Evolutionary conservation across 345 rosid genomes (phyloP).

Genomic region (Moringa oleifera): DNA sequence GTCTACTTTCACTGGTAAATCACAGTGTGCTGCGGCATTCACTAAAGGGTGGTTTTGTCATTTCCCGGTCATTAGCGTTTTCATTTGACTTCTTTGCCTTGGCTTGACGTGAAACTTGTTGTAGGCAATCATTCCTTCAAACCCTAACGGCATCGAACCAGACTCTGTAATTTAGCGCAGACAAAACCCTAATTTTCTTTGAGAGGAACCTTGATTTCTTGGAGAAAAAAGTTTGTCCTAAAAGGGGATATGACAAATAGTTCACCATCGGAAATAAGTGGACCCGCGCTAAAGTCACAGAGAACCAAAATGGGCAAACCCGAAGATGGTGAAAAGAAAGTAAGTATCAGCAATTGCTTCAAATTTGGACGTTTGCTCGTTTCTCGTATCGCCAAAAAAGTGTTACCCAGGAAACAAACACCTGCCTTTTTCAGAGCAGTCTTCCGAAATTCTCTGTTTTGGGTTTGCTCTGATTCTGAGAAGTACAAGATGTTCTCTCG

Average conservation of each 20-base stretch:
- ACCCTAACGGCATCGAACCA: background rate
- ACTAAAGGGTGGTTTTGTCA: too few species aligned
- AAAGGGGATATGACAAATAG: conserved; percentile 23
- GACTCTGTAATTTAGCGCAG: background rate
- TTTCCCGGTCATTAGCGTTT: too few species aligned
- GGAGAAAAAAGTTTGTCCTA: conserved; percentile 4
- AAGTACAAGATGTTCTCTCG: background rate
- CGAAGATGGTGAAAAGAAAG: conserved; percentile 47
- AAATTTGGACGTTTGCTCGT: conserved; percentile 10
- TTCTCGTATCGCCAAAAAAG: conserved; percentile 5
- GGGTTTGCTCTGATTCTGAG: background rate
- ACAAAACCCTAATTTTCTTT: conserved; percentile 15
- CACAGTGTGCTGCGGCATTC: too few species aligned
- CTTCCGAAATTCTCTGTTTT: conserved; percentile 4
- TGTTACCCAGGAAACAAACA: background rate
- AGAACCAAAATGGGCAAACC: conserved; percentile 49
- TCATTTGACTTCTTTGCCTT: too few species aligned
- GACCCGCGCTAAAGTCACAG: conserved; percentile 26
- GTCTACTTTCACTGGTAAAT: too few species aligned
- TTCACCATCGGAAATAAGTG: conserved; percentile 38
- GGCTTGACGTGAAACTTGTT: too few species aligned
- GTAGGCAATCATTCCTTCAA: background rate
- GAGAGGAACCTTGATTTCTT: conserved; percentile 12
- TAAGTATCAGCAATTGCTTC: conserved; percentile 9
- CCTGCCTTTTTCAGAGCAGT: conserved; percentile 6